Conservation (phyloP, 306 rosid species). For the Luffa aegyptiaca region DNA sequence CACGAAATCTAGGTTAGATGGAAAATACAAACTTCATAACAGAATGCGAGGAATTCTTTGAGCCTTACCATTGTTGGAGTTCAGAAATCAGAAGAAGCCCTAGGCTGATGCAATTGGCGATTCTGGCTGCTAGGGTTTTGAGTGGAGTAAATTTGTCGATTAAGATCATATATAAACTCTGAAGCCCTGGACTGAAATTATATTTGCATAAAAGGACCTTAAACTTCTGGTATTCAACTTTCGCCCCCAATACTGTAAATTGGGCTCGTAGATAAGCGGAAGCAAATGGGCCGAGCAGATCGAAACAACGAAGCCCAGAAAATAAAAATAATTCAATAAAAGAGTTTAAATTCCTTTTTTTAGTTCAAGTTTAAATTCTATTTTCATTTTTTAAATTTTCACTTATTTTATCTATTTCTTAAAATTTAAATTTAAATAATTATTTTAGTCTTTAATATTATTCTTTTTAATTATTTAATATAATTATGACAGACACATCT, state of each 20-base stretch:
- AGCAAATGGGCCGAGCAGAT: background rate
- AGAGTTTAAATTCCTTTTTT: too few species aligned
- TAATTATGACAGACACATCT: too few species aligned
- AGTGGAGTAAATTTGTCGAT: background rate
- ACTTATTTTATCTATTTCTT: background rate
- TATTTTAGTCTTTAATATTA: too few species aligned
- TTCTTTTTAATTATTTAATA: too few species aligned
- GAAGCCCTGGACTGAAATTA: background rate
- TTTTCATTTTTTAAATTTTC: background rate
- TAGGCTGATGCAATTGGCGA: background rate
- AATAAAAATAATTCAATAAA: too few species aligned
- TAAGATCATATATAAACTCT: background rate
- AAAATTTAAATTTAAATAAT: too few species aligned
- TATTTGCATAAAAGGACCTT: background rate
- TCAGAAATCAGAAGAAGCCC: constrained; percentile 6
- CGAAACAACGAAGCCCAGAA: background rate
- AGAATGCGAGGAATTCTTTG: background rate
- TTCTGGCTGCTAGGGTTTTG: constrained; percentile 32
- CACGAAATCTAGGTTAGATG: background rate
- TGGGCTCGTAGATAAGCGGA: background rate
- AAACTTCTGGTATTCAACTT: background rate
- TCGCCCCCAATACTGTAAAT: background rate
- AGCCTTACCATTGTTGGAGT: constrained; percentile 27
- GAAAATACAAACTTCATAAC: background rate
- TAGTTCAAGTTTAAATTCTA: too few species aligned